A percentile compares a stretch with the other conserved stretches of the same genome.
These are phyloP conservation scores for Penicillium sp. DNA, from an alignment of 2,329 filamentous ascomycete genomes.

Conservation along the genomic window DNA sequence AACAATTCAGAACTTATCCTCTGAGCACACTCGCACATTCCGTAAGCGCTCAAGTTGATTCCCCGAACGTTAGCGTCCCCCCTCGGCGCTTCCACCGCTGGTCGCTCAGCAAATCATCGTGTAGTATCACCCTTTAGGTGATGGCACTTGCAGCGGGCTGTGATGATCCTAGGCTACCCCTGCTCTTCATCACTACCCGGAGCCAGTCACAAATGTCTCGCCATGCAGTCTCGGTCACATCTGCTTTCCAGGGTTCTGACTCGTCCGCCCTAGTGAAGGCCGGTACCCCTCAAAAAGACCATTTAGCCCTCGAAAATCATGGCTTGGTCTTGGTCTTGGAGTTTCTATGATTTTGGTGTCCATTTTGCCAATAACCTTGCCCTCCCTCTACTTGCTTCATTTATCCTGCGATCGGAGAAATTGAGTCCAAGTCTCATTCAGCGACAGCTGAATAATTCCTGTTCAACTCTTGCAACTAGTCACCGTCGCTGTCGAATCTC, in stretches of 20 bases:
- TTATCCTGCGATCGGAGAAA: constrained; percentile 1
- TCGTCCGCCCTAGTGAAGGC: constrained; percentile 26
- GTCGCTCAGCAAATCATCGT: constrained; percentile 28
- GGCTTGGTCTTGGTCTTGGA: constrained; percentile 22
- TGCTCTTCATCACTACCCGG: constrained; percentile 9
- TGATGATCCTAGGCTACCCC: constrained; percentile 22
- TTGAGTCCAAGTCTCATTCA: not conserved
- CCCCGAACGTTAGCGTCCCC: constrained; percentile 25
- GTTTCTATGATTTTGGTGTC: constrained; percentile 17
- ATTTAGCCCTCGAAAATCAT: constrained; percentile 23
- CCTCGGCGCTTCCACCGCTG: constrained; percentile 31
- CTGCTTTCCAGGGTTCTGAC: constrained; percentile 25
- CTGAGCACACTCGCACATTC: not conserved
- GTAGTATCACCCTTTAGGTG: constrained; percentile 20
- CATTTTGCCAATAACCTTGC: not conserved
- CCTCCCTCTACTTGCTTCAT: not conserved
- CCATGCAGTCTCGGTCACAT: constrained; percentile 36
- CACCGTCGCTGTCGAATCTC: constrained; percentile 11
- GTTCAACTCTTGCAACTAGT: not conserved
- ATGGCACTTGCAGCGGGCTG: constrained; percentile 34
- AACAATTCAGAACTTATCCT: not conserved
- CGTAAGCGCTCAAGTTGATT: constrained; percentile 27
- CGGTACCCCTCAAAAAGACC: constrained; percentile 34
- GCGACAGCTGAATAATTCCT: not conserved
- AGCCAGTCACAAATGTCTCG: constrained; percentile 16